These are phyloP conservation scores for Pythium phragmiticola DNA, from an alignment of 352 stramenopile genomes.

Conservation along the genomic window DNA sequence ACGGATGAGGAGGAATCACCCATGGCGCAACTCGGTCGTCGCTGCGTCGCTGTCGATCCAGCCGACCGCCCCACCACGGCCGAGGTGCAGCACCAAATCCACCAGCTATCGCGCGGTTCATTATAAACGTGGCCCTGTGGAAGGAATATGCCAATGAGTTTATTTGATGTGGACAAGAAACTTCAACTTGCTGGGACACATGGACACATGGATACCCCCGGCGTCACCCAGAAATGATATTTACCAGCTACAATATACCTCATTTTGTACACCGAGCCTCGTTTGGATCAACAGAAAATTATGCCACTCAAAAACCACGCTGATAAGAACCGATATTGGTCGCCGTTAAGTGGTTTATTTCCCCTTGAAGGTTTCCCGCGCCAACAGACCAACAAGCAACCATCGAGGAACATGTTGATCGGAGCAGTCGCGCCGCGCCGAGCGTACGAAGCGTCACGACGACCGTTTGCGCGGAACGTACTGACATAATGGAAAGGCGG, in stretches of 20 bases:
- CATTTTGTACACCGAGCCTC: too few relatives aligned
- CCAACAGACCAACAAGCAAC: neutral
- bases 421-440: too few relatives aligned
- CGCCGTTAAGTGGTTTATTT: neutral
- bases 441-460: conserved; percentile 1
- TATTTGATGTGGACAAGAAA: too few relatives aligned
- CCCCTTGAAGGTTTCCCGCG: neutral
- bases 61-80: conserved; percentile 6
- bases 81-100: conserved; percentile 15
- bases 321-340: neutral
- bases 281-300: neutral
- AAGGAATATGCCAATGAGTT: neutral
- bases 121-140: neutral
- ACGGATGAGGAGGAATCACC: neutral
- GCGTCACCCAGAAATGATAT: too few relatives aligned
- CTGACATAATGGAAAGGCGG: neutral
- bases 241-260: too few relatives aligned
- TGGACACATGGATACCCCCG: neutral
- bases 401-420: neutral
- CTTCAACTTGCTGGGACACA: neutral
- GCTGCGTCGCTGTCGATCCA: conserved; percentile 12
- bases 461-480: neutral
- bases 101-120: neutral
- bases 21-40: conserved; percentile 10
- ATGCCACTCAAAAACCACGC: conserved; percentile 4